Evolutionary conservation across 345 rosid species (phyloP).

Genomic region (Pistacia atlantica): DNA sequence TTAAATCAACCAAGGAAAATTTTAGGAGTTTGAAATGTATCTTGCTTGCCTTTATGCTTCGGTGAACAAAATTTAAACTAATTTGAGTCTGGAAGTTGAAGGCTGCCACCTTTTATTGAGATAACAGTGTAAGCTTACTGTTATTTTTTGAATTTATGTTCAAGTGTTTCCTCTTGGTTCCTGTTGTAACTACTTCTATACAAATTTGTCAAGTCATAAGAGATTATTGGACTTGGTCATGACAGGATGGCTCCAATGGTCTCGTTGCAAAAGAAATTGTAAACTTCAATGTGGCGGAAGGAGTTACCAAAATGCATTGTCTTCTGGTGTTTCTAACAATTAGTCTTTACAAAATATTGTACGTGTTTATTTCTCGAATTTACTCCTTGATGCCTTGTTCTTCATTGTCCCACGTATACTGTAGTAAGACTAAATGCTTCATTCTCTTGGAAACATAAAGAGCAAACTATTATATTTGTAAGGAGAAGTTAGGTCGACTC

Average conservation of each 20-base stretch:
- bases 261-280: constrained; percentile 73
- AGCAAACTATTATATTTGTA: not conserved
- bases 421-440: not conserved
- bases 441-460: not conserved
- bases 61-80: constrained; percentile 77
- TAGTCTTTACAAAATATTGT: constrained; percentile 54
- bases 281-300: constrained; percentile 79
- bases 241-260: constrained; percentile 80
- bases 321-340: constrained; percentile 60
- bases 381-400: too few relatives aligned
- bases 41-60: constrained; percentile 81
- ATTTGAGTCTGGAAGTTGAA: constrained; percentile 66
- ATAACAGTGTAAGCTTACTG: constrained; percentile 61
- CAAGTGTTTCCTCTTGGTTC: not conserved
- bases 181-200: not conserved
- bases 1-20: constrained; percentile 41
- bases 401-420: not conserved
- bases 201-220: constrained; percentile 3
- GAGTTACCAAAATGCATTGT: constrained; percentile 74
- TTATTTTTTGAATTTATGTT: not conserved
- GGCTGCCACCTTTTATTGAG: constrained; percentile 82
- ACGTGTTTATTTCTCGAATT: too few relatives aligned
- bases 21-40: constrained; percentile 56
- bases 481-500: not conserved
- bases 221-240: constrained; percentile 22